Percentiles rank a stretch among this genome's conserved stretches.
Evolutionary conservation across 176 grass and related monocot species (phyloP).

Genomic region (Aegilops speltoides): DNA sequence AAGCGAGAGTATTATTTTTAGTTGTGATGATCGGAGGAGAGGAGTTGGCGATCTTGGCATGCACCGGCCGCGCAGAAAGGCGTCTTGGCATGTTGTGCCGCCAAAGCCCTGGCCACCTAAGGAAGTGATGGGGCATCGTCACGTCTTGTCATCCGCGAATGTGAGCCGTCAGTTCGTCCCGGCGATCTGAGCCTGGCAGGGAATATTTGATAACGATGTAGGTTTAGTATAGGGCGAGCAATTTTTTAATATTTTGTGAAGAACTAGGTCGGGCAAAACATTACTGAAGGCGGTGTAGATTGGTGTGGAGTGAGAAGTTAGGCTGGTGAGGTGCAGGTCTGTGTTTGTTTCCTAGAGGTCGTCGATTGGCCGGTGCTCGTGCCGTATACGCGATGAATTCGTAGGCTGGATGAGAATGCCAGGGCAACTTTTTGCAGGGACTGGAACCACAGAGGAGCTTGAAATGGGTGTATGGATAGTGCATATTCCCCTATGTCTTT

Average conservation of each 20-base stretch:
- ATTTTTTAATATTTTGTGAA: background rate
- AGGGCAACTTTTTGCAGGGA: background rate
- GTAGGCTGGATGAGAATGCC: background rate
- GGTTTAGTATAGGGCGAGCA: background rate
- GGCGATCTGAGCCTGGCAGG: constrained; percentile 9
- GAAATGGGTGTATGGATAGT: too few species aligned
- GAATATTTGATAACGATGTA: constrained; percentile 31
- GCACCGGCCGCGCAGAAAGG: constrained; percentile 36
- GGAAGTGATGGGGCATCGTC: background rate
- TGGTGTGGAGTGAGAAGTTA: background rate
- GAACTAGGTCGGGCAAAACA: background rate
- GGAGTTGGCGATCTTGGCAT: background rate
- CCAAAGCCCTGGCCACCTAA: background rate
- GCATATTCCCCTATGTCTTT: too few species aligned
- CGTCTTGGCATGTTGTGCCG: constrained; percentile 32
- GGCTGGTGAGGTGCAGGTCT: background rate
- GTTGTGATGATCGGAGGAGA: background rate
- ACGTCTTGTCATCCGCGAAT: constrained; percentile 7
- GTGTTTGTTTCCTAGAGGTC: background rate
- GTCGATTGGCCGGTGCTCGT: background rate
- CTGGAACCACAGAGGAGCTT: too few species aligned
- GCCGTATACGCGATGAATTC: constrained; percentile 18
- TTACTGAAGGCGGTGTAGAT: background rate
- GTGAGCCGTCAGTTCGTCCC: background rate
- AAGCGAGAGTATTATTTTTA: background rate